A percentile compares a stretch with the other conserved stretches of the same genome.
Evolutionary conservation across 306 rosid species (phyloP).

Genomic region (barrel medic (Medicago truncatula)): DNA sequence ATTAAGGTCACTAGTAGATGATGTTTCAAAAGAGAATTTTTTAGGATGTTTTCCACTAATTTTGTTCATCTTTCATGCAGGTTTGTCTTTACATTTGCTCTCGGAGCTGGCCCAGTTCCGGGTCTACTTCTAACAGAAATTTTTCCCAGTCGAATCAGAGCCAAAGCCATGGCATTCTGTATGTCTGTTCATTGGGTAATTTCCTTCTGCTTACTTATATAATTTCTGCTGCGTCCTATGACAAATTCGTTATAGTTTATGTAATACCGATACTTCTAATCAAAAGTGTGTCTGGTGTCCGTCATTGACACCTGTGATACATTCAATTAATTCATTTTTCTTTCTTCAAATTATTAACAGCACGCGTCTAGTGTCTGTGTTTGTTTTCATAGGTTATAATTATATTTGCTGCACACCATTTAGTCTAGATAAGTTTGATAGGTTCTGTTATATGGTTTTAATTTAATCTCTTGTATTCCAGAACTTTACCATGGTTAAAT

Average conservation of each 20-base stretch:
- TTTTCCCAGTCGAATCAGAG: conserved; percentile 86
- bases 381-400: not conserved
- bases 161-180: conserved; percentile 95
- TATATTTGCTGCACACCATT: conserved; percentile 12
- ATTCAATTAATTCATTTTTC: too few species aligned
- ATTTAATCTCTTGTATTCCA: not conserved
- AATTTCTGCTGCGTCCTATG: conserved; percentile 18
- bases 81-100: conserved; percentile 89
- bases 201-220: conserved; percentile 36
- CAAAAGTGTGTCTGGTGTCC: too few species aligned
- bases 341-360: too few species aligned
- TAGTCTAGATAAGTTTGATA: conserved; percentile 9
- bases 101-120: conserved; percentile 99
- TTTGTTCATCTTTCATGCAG: conserved; percentile 54
- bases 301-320: too few species aligned
- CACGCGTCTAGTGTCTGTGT: too few species aligned
- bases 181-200: conserved; percentile 99
- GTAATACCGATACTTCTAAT: too few species aligned
- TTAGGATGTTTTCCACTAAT: conserved; percentile 13
- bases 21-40: not conserved
- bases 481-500: conserved; percentile 13
- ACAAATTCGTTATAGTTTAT: not conserved
- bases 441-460: not conserved
- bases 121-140: conserved; percentile 94
- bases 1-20: not conserved